A percentile compares a stretch with the other conserved stretches of the same genome.
phyloP scores from a whole-genome alignment of 192 early-diverging fungal genomes.

The Rhizophagus clarus region DNA sequence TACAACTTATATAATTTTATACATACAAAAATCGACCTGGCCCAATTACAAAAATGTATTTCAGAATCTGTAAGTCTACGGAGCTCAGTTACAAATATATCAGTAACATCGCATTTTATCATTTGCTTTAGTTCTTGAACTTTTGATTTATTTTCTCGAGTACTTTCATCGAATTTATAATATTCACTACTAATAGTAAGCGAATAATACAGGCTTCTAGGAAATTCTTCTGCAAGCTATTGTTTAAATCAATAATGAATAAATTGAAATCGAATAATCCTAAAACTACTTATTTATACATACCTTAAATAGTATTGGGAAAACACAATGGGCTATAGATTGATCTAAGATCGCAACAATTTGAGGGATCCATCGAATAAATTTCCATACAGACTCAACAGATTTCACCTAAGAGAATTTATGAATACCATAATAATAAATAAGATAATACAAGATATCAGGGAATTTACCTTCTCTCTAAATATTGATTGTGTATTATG shows the following conservation, averaged over 20 bases:
- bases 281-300: neutral
- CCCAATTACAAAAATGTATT: slow-evolving; percentile 69
- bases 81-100: slow-evolving; percentile 66
- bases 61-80: slow-evolving; percentile 67
- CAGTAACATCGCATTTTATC: slow-evolving; percentile 50
- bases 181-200: slow-evolving; percentile 72
- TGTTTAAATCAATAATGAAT: neutral
- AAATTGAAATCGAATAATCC: neutral
- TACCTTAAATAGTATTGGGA: slow-evolving; percentile 53
- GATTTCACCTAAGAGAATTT: slow-evolving; percentile 36
- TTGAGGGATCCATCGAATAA: slow-evolving; percentile 77
- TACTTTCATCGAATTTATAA: slow-evolving; percentile 54
- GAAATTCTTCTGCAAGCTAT: slow-evolving; percentile 64
- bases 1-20: neutral
- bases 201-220: slow-evolving; percentile 69
- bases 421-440: neutral
- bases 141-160: slow-evolving; percentile 18
- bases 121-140: slow-evolving; percentile 41
- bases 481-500: slow-evolving; percentile 39
- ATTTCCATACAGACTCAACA: slow-evolving; percentile 60
- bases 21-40: slow-evolving; percentile 30
- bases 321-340: slow-evolving; percentile 47
- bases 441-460: too few relatives aligned
- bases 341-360: slow-evolving; percentile 73
- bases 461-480: slow-evolving; percentile 36